phyloP scores from a whole-genome alignment of 352 stramenopile genomes.

The Aphanomyces invadans region DNA sequence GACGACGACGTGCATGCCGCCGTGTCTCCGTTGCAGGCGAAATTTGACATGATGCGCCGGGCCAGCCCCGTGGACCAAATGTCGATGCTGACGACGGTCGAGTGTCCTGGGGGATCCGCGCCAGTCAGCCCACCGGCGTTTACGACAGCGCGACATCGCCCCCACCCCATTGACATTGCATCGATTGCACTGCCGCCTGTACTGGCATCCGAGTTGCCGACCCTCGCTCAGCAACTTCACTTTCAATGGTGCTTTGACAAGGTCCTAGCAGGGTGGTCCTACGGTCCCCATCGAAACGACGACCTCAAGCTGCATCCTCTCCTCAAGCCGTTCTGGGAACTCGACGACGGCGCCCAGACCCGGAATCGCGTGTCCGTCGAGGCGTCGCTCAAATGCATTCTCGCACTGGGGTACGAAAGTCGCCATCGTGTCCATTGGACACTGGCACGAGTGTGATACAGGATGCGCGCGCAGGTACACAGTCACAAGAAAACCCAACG shows the following conservation, averaged over 20 bases:
- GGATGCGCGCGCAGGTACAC: too few relatives aligned
- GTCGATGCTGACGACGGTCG: background rate
- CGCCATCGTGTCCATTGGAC: too few relatives aligned
- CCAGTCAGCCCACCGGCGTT: background rate
- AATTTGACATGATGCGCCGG: conserved; percentile 7
- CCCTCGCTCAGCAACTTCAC: conserved; percentile 49
- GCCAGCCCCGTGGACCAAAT: background rate
- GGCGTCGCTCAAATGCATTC: conserved; percentile 51
- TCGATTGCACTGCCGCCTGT: conserved; percentile 30
- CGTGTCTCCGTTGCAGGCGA: conserved; percentile 44
- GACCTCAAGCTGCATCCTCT: conserved; percentile 37
- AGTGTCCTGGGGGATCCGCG: background rate
- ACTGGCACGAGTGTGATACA: too few relatives aligned
- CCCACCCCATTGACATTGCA: conserved; percentile 36
- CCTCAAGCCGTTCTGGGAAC: conserved; percentile 42
- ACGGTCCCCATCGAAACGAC: conserved; percentile 37
- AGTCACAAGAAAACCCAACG: background rate
- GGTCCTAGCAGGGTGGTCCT: conserved; percentile 38
- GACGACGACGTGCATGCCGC: conserved; percentile 40
- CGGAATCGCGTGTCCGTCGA: conserved; percentile 44
- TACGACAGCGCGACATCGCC: conserved; percentile 27
- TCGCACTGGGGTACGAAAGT: conserved; percentile 42
- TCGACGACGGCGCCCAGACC: conserved; percentile 31
- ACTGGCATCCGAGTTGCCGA: conserved; percentile 31
- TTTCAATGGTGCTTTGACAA: conserved; percentile 60